These are phyloP conservation scores for Primulina eburnea DNA, from an alignment of 257 asterid genomes.

Conservation along the genomic window DNA sequence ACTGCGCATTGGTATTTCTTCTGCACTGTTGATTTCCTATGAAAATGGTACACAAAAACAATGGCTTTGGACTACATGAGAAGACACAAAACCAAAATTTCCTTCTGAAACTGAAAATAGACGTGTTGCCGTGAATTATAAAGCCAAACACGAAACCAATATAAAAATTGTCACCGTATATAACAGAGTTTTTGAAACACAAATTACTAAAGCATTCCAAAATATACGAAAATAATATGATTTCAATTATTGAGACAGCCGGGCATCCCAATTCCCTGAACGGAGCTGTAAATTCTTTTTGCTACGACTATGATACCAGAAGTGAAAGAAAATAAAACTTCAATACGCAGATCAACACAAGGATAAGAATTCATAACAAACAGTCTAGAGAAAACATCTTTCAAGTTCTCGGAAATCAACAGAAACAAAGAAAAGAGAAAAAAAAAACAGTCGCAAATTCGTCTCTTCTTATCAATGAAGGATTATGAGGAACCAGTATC, in stretches of 20 bases:
- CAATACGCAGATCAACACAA: background rate
- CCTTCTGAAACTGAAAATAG: background rate
- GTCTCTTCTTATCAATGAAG: too few species aligned
- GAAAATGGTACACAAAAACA: slow-evolving; percentile 22
- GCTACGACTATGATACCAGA: background rate
- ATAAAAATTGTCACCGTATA: background rate
- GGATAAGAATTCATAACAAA: background rate
- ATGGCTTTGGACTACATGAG: background rate
- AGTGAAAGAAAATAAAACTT: slow-evolving; percentile 9
- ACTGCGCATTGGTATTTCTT: slow-evolving; percentile 27
- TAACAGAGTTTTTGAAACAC: slow-evolving; percentile 4
- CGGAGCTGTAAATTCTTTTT: background rate
- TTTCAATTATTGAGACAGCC: background rate
- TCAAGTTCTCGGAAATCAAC: background rate
- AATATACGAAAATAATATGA: background rate
- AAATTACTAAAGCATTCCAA: background rate
- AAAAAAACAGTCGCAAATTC: background rate
- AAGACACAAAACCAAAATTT: background rate
- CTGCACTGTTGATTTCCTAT: slow-evolving; percentile 22
- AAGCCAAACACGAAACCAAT: background rate
- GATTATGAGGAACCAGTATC: background rate
- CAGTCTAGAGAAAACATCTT: background rate
- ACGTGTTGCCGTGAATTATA: background rate
- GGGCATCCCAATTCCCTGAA: background rate
- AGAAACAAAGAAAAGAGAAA: slow-evolving; percentile 1